Base-by-base conservation (phyloP, 2,329 filamentous ascomycete species). In the Fusarium solani-melongenae region DNA sequence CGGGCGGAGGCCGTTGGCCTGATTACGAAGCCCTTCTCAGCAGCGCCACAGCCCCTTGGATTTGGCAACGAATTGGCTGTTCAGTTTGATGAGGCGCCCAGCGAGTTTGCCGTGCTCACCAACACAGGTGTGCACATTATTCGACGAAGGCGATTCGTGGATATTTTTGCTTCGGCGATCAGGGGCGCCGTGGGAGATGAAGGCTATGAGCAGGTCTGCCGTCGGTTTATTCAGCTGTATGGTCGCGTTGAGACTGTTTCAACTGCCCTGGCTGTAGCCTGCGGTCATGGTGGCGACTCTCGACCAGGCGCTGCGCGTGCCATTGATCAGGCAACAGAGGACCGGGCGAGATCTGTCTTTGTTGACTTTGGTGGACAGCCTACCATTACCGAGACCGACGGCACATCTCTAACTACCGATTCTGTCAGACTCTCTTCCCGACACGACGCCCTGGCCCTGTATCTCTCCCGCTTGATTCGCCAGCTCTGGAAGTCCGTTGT, bases 1-100 rank as follows among this genome's bases (percentile, higher is more conserved):
- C 88, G 88, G 36, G 91, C 92, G 8, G 92, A 97, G 79, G 94
- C 93, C 74, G 90, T 98, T 65, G 94, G 95, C 3, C 83, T 95
- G 14, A 90, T 94, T 31, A 94, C 92, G 1, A 88, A 89, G 57
- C 90, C 93, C 0, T 96, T 95, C 76, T 88, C 91, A 17, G 93
- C 93, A 11, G 88, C 91, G 1, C 84, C 84, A 12, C 89, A 90
- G 29, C 93, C 94, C 0, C 80, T 91, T 24, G 96, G 95, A 0
- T 98, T 98, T 78, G 95, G 96, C 12, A 99, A 99, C 76, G 96
- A 99, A 83, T 86, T 98, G 64, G 94, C 96, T 2, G 93, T 97
- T n/a, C 97, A 99, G 77, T 99, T 96, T 77, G 96, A 99, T 78
- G 88, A 93, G 68, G 87, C 91, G 0, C 89, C 93, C 0, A 91